Evolutionary conservation across 192 early-diverging fungal genomes (phyloP), one percentile per base, ranked within the genome.

Genomic region (Phlyctochytrium planicorne): DNA sequence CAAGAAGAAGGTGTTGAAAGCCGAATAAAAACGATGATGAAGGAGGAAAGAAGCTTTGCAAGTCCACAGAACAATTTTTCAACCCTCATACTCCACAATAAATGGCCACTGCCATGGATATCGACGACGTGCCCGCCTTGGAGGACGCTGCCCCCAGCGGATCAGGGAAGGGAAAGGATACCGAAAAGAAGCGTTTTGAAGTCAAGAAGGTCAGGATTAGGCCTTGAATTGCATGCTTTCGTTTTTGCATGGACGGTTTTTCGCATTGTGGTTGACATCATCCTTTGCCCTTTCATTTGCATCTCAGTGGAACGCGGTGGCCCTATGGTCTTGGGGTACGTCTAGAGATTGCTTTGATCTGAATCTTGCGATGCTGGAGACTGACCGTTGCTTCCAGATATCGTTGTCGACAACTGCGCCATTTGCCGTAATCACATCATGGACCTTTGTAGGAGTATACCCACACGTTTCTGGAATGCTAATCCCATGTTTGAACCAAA

Each of bases 341-440:
- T 70, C 4, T 14, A 47, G 24, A 64, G 65, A 25, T 55, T 37
- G 12, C 47, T 23, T 62, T 30, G 4, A 6, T 32, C 31, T 75
- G 17, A 29, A 64, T 66, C 10, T 36, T 17, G 0, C n/a, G 40
- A 6, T 47, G 40, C 6, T 47, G 40, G 20, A 47, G 40, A 6
- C 20, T 37, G 10, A 14, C 53, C 31, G 1, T 23, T 75, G 10
- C 14, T 35, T 16, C 4, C 66, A 93, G 94, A 98, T 76, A 95
- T 97, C 82, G 93, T 93, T 25, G 93, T 96, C 2, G 96, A 96
- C 76, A 96, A 94, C 78, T 98, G 96, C 70, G 95, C 96, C 62
- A 98, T 98, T 82, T 98, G 96, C 78, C 87, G 95, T 72, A 98
- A 98, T 80, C 95, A 98, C 80, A 98, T 95, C 79, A 98, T 98